Base-by-base conservation (phyloP, 371 early-diverging fungal species). In the Mortierella sp. region DNA sequence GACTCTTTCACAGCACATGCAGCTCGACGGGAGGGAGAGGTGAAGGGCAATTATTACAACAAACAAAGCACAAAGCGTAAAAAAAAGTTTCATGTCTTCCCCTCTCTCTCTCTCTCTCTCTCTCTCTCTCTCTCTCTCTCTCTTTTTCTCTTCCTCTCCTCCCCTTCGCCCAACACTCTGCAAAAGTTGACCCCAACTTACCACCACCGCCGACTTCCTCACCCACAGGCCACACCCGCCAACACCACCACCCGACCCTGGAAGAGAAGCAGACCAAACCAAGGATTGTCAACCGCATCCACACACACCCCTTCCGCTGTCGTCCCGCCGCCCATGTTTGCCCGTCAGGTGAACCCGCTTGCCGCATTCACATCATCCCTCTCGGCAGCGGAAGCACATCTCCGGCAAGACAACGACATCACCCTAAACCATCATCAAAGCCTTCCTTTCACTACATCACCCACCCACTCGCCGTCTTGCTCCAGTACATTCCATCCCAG, bases 331-430 rank as follows among this genome's bases (percentile, higher is more conserved):
- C 16, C 35, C 74, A 83, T 83, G 83, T 80, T 77, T 80, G 77
- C 83, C 51, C 76, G 83, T 4, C 83, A 80, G 72, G 80, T 80
- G 48, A 70, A 80, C 60, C 80, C 80, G 41, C 74, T 83, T 49
- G 75, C 72, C 29, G 71, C 77, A 7, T 80, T 74, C 44, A 63
- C 44, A 35, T 58, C 76, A 24, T 72, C 79, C 71, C 35, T 82
- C 41, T 58, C 78, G 46, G 83, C 76, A 68, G 79, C 79, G 51
- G 79, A 82, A n/a, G 43, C 46, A 16, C 75, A 74, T 10, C 82
- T 72, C 75, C 63, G 74, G 18, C 65, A 35, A 63, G 68, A 38
- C 41, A 38, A 24, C 18, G 24, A 68, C 68, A 68, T 21, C 35
- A 51, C 21, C 27, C 63, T 56, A 10, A 2, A 48, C 41, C 41